These are phyloP conservation scores for Trypanosoma congolense DNA, from an alignment of 208 protist genomes.

Conservation along the genomic window DNA sequence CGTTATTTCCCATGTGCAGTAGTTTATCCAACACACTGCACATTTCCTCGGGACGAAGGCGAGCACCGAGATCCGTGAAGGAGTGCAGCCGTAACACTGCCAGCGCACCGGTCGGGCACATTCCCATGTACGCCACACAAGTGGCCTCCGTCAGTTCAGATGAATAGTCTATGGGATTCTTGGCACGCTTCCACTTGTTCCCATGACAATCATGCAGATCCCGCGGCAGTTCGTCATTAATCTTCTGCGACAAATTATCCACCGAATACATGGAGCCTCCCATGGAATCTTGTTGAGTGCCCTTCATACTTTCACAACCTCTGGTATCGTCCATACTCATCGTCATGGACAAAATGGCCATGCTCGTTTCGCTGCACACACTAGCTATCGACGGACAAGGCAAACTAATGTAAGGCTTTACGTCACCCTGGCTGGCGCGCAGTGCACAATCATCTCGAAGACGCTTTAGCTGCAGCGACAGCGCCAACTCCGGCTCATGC, in stretches of 20 bases:
- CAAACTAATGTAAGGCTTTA: constrained; percentile 7
- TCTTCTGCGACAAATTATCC: background rate
- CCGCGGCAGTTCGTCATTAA: constrained; percentile 3
- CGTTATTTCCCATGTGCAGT: constrained; percentile 9
- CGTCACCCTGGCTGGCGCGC: constrained; percentile 13
- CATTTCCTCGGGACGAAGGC: constrained; percentile 1
- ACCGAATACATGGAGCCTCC: no score
- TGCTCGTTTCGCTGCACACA: background rate
- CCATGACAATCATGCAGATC: constrained; percentile 2
- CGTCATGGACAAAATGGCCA: background rate
- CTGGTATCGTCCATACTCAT: background rate
- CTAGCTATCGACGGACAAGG: background rate
- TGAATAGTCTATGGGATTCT: constrained; percentile 5
- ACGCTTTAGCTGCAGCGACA: constrained; percentile 14
- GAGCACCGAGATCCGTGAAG: constrained; percentile 2
- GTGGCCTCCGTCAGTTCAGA: background rate
- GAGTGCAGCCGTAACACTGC: constrained; percentile 14
- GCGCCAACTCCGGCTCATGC: constrained; percentile 5
- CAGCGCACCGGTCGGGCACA: constrained; percentile 14
- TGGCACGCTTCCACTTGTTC: constrained; percentile 8
- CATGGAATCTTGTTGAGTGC: no score
- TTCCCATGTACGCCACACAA: constrained; percentile 13
- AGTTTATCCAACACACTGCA: constrained; percentile 5
- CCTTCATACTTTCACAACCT: no score
- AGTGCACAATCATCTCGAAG: constrained; percentile 15